Base-by-base conservation (phyloP, 441 rosid species). In the Melastoma candidum region DNA sequence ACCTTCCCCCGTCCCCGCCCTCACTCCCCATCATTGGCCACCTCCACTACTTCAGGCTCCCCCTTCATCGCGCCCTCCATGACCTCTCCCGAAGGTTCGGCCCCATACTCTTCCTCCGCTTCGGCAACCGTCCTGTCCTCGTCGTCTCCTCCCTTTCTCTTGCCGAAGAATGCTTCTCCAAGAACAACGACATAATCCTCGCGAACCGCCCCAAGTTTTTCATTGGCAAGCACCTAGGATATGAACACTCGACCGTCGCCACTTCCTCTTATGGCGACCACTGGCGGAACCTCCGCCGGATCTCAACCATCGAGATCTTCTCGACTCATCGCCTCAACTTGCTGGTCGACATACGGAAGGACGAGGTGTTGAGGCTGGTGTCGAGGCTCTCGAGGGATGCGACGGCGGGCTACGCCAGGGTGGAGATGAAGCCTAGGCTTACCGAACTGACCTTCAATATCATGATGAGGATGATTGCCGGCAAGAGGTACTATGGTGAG, bases 231-330 rank as follows among this genome's bases (percentile, higher is more conserved):
- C 26, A 24, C 22, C 10, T 49, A 1, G 7, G 2, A 9, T 50
- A 58, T 11, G 26, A 27, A 11, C 0, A 4, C 43, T 39, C 56
- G 4, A 13, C 54, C 17, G 12, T 48, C 1, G 36, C 4, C 0
- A 0, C 3, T 9, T 46, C 46, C 25, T 13, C 55, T 36, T 58
- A 58, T 0, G 55, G 63, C 14, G 41, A 24, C 43, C 49, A 44
- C 44, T 58, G 55, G 63, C 44, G 56, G 25, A 44, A 59, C 55
- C 41, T 59, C 39, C 44, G 49, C 54, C 44, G 63, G 9, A 44
- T 59, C 54, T 44, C 48, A 0, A 2, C 12, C 7, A 32, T 44
- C 4, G 17, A 59, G 47, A 26, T 58, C 11, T 51, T 59, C 53
- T 59, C 63, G 4, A 0, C 14, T 2, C 54, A 59, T 12, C 49